These are phyloP conservation scores for Vigna unguiculata DNA, from an alignment of 306 rosid species.

Conservation along the genomic window DNA sequence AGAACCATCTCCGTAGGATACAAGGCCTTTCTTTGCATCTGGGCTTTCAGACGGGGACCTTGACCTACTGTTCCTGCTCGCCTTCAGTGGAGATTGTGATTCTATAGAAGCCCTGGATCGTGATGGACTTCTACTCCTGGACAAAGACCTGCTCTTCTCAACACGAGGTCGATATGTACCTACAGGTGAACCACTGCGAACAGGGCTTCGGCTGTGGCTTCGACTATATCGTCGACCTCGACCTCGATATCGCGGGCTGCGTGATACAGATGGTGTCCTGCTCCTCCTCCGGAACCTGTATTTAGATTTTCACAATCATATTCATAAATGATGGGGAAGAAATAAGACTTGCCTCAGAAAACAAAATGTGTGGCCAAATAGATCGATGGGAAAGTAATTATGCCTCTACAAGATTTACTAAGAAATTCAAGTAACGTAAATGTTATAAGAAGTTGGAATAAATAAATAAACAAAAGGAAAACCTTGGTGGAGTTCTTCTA, in stretches of 20 bases:
- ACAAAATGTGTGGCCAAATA: background rate
- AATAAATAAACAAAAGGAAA: conserved; percentile 6
- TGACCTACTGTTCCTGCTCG: conserved; percentile 58
- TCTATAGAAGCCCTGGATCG: conserved; percentile 63
- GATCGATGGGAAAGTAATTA: too few relatives aligned
- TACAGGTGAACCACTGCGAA: conserved; percentile 67
- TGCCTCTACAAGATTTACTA: background rate
- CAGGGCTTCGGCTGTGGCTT: conserved; percentile 68
- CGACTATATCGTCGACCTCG: conserved; percentile 67
- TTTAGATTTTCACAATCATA: conserved; percentile 22
- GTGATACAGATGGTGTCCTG: conserved; percentile 80
- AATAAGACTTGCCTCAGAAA: background rate
- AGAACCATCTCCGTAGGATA: conserved; percentile 77
- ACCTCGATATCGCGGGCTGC: conserved; percentile 75
- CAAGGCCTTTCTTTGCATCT: conserved; percentile 79
- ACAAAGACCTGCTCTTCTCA: conserved; percentile 54
- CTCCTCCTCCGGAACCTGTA: conserved; percentile 89
- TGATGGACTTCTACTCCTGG: conserved; percentile 63
- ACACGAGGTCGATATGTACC: conserved; percentile 56
- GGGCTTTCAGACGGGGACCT: conserved; percentile 75
- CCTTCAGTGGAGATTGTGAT: conserved; percentile 63
- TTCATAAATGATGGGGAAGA: background rate
- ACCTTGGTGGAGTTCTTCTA: conserved; percentile 90
- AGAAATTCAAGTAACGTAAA: background rate
- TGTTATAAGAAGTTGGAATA: background rate